Conservation (phyloP, 2,329 filamentous ascomycete genomes). For the Polychaeton citri region DNA sequence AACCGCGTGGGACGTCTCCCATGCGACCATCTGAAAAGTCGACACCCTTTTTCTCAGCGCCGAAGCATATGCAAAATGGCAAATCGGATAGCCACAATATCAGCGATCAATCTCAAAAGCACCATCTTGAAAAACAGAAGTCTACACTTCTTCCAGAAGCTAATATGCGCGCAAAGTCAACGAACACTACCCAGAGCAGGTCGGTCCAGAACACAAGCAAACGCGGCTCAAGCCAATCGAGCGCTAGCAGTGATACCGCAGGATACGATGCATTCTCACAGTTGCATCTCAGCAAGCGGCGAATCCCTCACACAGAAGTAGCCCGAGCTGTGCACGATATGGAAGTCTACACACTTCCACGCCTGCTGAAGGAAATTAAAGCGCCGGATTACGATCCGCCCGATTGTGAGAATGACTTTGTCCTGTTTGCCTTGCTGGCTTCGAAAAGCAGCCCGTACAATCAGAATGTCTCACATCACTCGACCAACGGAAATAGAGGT, state of each 20-base stretch:
- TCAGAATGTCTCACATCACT: slow-evolving; percentile 35
- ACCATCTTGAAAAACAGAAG: not conserved
- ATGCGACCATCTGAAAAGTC: not conserved
- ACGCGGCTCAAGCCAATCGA: not conserved
- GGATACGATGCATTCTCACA: slow-evolving; percentile 79
- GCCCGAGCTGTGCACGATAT: slow-evolving; percentile 67
- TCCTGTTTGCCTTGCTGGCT: slow-evolving; percentile 77
- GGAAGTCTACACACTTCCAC: slow-evolving; percentile 63
- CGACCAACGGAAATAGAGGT: slow-evolving; percentile 37
- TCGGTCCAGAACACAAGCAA: not conserved
- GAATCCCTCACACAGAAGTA: slow-evolving; percentile 68
- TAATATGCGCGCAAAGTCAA: not conserved
- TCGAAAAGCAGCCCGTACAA: slow-evolving; percentile 72
- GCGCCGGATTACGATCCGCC: slow-evolving; percentile 67
- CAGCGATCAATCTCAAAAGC: not conserved
- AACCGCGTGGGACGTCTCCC: not conserved
- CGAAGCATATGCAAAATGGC: not conserved
- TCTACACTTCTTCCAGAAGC: not conserved
- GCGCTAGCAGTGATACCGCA: slow-evolving; percentile 21
- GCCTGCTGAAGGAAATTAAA: slow-evolving; percentile 69
- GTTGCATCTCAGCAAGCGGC: slow-evolving; percentile 68
- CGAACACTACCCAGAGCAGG: not conserved
- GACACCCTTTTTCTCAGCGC: not conserved
- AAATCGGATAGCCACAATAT: not conserved
- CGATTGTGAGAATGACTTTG: slow-evolving; percentile 76